Evolutionary conservation across 768 basidiomycete species (phyloP), one percentile per base, ranked within the genome.

Genomic region (Pilatotrama ljubarskyi): DNA sequence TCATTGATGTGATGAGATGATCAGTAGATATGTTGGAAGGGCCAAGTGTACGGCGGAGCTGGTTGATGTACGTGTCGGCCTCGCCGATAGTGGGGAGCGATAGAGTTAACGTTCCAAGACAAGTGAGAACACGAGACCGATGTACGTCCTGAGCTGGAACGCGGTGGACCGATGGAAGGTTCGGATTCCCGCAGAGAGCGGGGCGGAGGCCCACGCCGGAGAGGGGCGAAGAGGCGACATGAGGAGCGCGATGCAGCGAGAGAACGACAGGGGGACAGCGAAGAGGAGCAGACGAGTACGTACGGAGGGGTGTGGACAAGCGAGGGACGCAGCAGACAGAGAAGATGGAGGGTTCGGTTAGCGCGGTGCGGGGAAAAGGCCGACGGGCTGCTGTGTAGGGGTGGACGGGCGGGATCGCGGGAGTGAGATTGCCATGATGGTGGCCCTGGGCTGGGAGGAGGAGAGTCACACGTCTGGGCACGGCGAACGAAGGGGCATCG

Each of bases 81-180:
- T 56, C 61, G 61, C 57, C 56, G 56, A 54, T 63, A 63, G 51
- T 32, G 61, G 61, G 56, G 56, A 3, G 37, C 61, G 42, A 62
- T 50, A 62, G 40, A 47, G 61, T 58, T 58, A 58, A 24, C 61
- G 56, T 62, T 62, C 55, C 46, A 47, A 50, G 52, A 60, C 51
- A 55, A 25, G 47, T 42, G 52, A 40, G 49, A 51, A 61, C 60
- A 52, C 54, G 54, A 44, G 59, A 47, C 58, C 36, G 3, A 26
- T 24, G 46, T 29, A 46, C 55, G 55, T 49, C 48, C 54, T 55
- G 54, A 46, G 47, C 55, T 56, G 55, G 55, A 56, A 56, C 55
- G 46, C 36, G 55, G 35, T 56, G 37, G 55, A 18, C 55, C 55
- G 55, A 55, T 49, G 15, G 46, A 56, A 48, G 36, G 46, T 26